Evolutionary conservation across 2,329 filamentous ascomycete species (phyloP).

Genomic region (Aspergillus fumigatus): DNA sequence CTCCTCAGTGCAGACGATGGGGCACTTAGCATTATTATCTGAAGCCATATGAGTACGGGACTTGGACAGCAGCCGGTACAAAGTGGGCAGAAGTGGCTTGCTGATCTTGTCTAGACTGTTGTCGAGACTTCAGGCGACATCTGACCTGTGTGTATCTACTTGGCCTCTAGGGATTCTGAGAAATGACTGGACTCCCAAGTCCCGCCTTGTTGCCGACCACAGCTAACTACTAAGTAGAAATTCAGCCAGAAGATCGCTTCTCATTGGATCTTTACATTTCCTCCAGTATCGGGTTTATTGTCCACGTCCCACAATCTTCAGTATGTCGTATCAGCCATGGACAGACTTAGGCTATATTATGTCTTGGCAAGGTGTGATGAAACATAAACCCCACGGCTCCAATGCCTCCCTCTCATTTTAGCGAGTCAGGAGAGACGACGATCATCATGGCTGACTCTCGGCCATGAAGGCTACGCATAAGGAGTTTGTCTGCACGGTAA

Average conservation of each 20-base stretch:
- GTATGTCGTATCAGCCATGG: neutral
- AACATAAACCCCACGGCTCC: slow-evolving; percentile 4
- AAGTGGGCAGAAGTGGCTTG: neutral
- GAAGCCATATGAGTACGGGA: neutral
- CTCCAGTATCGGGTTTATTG: neutral
- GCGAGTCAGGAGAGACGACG: slow-evolving; percentile 1
- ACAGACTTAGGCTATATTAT: slow-evolving; percentile 4
- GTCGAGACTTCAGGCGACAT: too few species aligned
- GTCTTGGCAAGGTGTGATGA: slow-evolving; percentile 9
- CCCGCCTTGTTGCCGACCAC: neutral
- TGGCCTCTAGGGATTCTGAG: neutral
- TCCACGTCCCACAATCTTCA: neutral
- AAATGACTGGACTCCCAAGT: neutral
- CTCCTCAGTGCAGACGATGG: neutral
- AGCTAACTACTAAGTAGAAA: too few species aligned
- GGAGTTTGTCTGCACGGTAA: neutral
- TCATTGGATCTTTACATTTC: neutral
- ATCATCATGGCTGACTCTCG: neutral
- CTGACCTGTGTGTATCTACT: too few species aligned
- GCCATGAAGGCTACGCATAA: neutral
- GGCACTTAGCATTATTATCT: neutral
- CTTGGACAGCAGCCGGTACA: neutral
- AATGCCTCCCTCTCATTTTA: slow-evolving; percentile 1
- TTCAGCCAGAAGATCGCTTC: neutral
- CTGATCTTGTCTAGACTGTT: neutral